Conservation (phyloP, 2,329 filamentous ascomycete genomes). For the Beauveria bassiana region DNA sequence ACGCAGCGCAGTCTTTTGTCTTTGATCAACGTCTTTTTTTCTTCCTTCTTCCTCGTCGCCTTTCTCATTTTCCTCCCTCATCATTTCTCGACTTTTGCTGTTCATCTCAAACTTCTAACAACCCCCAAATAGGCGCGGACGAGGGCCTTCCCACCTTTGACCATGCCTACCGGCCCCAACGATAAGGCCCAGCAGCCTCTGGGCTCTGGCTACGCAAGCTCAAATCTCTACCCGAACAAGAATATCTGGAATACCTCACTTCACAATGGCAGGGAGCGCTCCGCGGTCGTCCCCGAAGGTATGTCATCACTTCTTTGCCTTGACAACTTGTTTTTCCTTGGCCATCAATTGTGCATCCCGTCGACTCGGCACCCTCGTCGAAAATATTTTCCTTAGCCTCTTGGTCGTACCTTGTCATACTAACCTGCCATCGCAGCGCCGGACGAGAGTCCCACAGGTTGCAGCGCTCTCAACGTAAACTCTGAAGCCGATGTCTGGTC, state of each 20-base stretch:
- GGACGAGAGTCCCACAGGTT: slow-evolving; percentile 50
- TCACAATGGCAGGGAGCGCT: slow-evolving; percentile 33
- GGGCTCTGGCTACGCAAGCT: slow-evolving; percentile 32
- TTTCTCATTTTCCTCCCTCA: not conserved
- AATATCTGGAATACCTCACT: slow-evolving; percentile 34
- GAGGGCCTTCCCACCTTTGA: slow-evolving; percentile 31
- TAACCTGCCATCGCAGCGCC: slow-evolving; percentile 17
- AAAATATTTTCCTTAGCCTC: not conserved
- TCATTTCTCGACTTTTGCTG: slow-evolving; percentile 8
- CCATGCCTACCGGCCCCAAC: slow-evolving; percentile 26
- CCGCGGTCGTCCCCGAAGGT: slow-evolving; percentile 41
- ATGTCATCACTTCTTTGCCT: slow-evolving; percentile 16
- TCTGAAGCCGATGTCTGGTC: slow-evolving; percentile 62
- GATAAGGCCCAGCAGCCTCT: slow-evolving; percentile 28
- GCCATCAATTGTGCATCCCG: not conserved
- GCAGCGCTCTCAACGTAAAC: slow-evolving; percentile 58
- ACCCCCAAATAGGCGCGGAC: slow-evolving; percentile 24
- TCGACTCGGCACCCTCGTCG: not conserved
- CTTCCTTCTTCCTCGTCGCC: not conserved
- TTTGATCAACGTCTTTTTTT: not conserved
- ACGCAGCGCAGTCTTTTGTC: slow-evolving; percentile 12
- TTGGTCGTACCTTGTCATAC: not conserved
- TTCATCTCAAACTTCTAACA: not conserved
- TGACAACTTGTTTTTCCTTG: not conserved
- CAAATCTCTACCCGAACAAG: slow-evolving; percentile 28